Base-by-base conservation (phyloP, 306 rosid species). In the cucumber (Cucumis sativus) region DNA sequence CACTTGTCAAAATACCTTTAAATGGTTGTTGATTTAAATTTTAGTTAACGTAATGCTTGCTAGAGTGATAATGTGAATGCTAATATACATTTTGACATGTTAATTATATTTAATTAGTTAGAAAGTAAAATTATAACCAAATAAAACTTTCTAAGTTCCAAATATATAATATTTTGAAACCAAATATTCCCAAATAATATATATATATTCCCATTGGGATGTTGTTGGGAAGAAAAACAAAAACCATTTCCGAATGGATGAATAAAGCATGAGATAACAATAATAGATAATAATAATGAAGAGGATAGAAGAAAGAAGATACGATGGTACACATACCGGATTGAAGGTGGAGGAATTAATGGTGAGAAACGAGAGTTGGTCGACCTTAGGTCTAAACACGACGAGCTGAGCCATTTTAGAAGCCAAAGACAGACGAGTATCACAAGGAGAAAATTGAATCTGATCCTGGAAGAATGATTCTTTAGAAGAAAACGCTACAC, bases 361-460 rank as follows among this genome's bases (percentile, higher is more conserved):
- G 74, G 91, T 84, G 11, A 95, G 95, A 7, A 89, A 61, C 10
- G 98, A 87, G 83, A 88, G 86, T 77, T 92, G 89, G 30, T 95
- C 97, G 4, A 92, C 91, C 57, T 77, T 88, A 5, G 98, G 97
- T 86, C 97, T 86, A 63, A 92, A 92, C 15, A 86, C 51, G 15
- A 91, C 87, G 57, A 88, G 80, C 17, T 83, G 87, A 25, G 97
- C 93, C 15, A 54, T 83, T 71, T 83, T 76, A 28, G 8, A 45
- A 2, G 88, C 2, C 15, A 92, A 88, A 12, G 79, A 47, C 0
- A 90, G 90, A 39, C 92, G 97, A 9, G 4, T n/a, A 80, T 95
- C 98, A 61, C 98, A 95, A 3, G 97, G 97, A 1, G 98, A 92
- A 80, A 92, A 89, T 74, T 92, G 98, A 1, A 91, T 85, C 72